These are phyloP conservation scores for Gonium pectorale DNA, from an alignment of 139 green algal species.

Conservation along the genomic window DNA sequence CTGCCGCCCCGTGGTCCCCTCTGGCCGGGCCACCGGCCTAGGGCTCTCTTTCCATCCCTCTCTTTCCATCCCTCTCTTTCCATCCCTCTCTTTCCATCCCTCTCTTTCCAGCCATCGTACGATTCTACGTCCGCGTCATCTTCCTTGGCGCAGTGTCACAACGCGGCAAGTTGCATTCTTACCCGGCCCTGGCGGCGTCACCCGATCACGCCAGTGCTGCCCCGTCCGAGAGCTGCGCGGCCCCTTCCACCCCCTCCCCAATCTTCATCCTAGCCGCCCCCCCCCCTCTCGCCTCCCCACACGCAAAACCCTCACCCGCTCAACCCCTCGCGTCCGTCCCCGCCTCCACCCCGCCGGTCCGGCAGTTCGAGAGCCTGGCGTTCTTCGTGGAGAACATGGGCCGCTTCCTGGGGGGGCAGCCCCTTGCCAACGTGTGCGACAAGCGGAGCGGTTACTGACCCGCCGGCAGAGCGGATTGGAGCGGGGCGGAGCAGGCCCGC, in stretches of 20 bases:
- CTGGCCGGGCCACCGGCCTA: too few relatives aligned
- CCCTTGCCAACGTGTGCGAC: slow-evolving; percentile 81
- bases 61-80: not conserved
- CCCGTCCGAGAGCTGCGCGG: too few relatives aligned
- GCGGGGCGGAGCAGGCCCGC: too few relatives aligned
- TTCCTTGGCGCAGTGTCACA: not conserved
- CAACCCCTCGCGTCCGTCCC: not conserved
- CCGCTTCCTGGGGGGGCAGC: slow-evolving; percentile 60
- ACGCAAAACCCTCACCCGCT: not conserved
- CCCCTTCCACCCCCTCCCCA: too few relatives aligned
- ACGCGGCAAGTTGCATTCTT: not conserved
- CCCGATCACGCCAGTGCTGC: too few relatives aligned
- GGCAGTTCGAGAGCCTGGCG: slow-evolving; percentile 34
- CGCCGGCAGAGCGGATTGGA: too few relatives aligned
- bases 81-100: not conserved
- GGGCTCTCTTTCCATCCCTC: not conserved
- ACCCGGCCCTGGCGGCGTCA: too few relatives aligned
- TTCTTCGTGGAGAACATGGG: slow-evolving; percentile 72
- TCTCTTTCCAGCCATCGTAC: not conserved
- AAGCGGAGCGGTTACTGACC: slow-evolving; percentile 77
- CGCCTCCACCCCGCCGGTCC: not conserved
- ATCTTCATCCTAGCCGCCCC: not conserved
- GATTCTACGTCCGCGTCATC: too few relatives aligned
- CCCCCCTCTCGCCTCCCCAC: not conserved
- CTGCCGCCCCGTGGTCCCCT: too few relatives aligned